Conservation (phyloP, 2,329 filamentous ascomycete species). For the Byssochlamys sp. region DNA sequence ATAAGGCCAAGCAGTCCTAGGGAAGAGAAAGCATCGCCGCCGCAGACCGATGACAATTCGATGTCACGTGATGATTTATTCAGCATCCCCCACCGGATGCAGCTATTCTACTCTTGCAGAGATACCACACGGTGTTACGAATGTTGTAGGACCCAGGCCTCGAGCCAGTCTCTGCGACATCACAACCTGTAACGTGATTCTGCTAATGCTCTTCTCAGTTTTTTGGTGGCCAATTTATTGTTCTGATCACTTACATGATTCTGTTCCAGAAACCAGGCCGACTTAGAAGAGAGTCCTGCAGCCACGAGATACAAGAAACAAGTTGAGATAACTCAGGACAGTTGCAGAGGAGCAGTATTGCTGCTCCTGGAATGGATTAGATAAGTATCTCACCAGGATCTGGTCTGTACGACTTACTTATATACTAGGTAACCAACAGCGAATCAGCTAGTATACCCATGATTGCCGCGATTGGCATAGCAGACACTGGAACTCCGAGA, state of each 20-base stretch:
- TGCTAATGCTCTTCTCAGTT: conserved; percentile 35
- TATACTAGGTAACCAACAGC: conserved; percentile 67
- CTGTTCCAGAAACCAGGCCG: conserved; percentile 63
- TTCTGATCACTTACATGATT: conserved; percentile 34
- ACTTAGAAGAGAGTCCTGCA: conserved; percentile 68
- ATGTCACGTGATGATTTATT: not conserved
- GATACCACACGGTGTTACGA: conserved; percentile 67
- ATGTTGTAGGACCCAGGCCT: conserved; percentile 75
- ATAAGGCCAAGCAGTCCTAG: not conserved
- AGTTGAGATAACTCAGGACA: conserved; percentile 73
- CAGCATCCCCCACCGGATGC: not conserved
- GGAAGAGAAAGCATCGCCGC: not conserved
- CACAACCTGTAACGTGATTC: conserved; percentile 48
- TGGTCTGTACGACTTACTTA: conserved; percentile 45
- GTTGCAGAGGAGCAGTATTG: conserved; percentile 56
- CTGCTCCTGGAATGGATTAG: conserved; percentile 41
- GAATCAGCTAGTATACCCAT: conserved; percentile 56
- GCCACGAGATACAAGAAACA: conserved; percentile 77
- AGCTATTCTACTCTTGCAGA: conserved; percentile 51
- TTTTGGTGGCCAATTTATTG: no score
- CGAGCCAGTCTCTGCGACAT: conserved; percentile 51
- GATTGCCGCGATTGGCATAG: conserved; percentile 69
- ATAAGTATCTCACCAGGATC: not conserved
- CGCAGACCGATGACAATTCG: not conserved
- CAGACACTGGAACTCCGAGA: conserved; percentile 61